Base-by-base conservation (phyloP, 805 yeast genomes). In the Schwanniomyces sp. region DNA sequence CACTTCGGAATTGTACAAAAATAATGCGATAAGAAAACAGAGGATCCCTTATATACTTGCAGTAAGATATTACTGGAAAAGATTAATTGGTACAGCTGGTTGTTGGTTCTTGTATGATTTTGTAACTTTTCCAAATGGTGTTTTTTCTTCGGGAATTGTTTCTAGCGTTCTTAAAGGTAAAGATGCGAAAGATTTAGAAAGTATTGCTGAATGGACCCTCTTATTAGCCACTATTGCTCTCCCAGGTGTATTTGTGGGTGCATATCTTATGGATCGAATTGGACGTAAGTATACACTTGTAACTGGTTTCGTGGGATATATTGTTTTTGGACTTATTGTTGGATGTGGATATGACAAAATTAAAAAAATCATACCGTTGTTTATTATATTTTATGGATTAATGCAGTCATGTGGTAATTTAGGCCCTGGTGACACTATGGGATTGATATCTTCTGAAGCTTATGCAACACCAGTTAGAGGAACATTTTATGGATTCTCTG, bases 51-150 rank as follows among this genome's bases (percentile, higher is more conserved):
- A 84, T 63, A 64, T 69, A 68, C 74, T 85, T 30, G 82, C 84
- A 0, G 45, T 85, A 48, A 82, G 79, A 58, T 86, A 69, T 66
- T 85, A 85, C 69, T 86, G 92, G 91, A 69, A 59, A 38, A 70
- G 88, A 47, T 59, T 87, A 18, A 53, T 86, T 27, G 94, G 92
- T 30, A 83, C 88, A 14, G 81, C 87, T 61, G 83, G 81, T 5
- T 79, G 86, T 48, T 87, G 94, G 94, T 86, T 86, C 70, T 72
- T 86, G 56, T 87, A 85, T 61, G 95, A 87, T 68, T 87, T 86
- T 57, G 87, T 87, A 56, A 82, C 88, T 6, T 87, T 86, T 72
- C 91, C 92, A 10, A 86, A 86, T 60, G 90, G 89, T 61, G 75
- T 85, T 44, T 85, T 85, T 62, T 78, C 86, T 5, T 74, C 84